Conservation (phyloP, 148 eudicot genomes). For the Hydrangea macrophylla region DNA sequence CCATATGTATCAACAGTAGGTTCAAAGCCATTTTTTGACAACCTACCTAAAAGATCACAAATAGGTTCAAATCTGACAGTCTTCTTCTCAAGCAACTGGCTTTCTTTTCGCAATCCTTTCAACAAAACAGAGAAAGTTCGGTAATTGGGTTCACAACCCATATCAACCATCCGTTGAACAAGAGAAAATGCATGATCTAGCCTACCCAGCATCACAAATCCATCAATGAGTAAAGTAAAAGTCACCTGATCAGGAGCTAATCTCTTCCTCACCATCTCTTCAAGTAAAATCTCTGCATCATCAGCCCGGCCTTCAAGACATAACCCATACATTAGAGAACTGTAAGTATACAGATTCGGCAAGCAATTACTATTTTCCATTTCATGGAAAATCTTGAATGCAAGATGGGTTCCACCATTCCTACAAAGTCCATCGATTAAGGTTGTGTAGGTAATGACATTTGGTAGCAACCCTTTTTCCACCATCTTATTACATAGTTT, state of each 20-base stretch:
- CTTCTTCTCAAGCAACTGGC: slow-evolving; percentile 31
- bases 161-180: slow-evolving; percentile 42
- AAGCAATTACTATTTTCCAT: slow-evolving; percentile 52
- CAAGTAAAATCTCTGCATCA: slow-evolving; percentile 52
- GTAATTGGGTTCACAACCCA: slow-evolving; percentile 54
- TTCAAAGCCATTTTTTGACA: slow-evolving; percentile 56
- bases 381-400: slow-evolving; percentile 51
- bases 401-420: slow-evolving; percentile 48
- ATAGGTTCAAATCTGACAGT: slow-evolving; percentile 27
- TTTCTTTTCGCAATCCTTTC: slow-evolving; percentile 57
- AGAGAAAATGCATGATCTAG: slow-evolving; percentile 62
- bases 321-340: slow-evolving; percentile 62
- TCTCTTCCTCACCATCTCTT: slow-evolving; percentile 53
- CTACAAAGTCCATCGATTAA: slow-evolving; percentile 67
- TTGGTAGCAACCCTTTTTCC: slow-evolving; percentile 41
- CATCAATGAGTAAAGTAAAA: slow-evolving; percentile 64
- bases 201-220: slow-evolving; percentile 51
- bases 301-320: slow-evolving; percentile 57
- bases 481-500: slow-evolving; percentile 41
- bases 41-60: slow-evolving; percentile 38
- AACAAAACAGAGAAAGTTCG: slow-evolving; percentile 46
- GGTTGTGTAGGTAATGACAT: slow-evolving; percentile 68
- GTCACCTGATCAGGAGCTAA: slow-evolving; percentile 62
- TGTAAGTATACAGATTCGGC: slow-evolving; percentile 62
- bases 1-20: slow-evolving; percentile 51